Conservation (phyloP, 768 basidiomycete genomes). For the Mycena rebaudengoi region DNA sequence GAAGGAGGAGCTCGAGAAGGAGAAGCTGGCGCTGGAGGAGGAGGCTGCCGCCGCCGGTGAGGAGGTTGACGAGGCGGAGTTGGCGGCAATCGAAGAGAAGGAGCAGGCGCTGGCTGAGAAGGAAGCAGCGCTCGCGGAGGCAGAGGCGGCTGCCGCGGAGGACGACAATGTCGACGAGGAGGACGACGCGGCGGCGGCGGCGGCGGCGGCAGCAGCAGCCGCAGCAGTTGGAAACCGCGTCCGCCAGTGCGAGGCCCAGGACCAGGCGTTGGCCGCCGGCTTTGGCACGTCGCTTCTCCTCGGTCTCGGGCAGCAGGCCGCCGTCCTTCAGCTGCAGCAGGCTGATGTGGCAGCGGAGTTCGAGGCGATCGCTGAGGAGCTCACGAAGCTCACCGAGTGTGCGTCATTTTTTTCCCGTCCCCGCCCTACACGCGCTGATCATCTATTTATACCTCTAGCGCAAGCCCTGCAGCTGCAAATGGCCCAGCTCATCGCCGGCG, state of each 20-base stretch:
- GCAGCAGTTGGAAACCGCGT: slow-evolving; percentile 15
- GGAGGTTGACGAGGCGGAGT: not conserved
- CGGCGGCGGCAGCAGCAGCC: not conserved
- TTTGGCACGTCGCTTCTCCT: slow-evolving; percentile 8
- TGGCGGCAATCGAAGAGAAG: not conserved
- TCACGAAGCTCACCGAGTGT: slow-evolving; percentile 16
- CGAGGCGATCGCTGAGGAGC: slow-evolving; percentile 1
- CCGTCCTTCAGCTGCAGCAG: slow-evolving; percentile 13
- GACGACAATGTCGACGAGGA: not conserved
- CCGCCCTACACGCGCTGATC: not conserved
- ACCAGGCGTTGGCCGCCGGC: slow-evolving; percentile 25
- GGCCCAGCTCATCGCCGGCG: slow-evolving; percentile 21
- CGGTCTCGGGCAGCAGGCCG: slow-evolving; percentile 21
- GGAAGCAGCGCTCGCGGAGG: not conserved
- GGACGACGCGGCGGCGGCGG: not conserved
- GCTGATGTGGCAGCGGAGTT: slow-evolving; percentile 10
- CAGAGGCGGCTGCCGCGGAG: not conserved
- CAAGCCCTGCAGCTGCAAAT: slow-evolving; percentile 23
- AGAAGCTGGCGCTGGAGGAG: not conserved
- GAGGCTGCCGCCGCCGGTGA: not conserved
- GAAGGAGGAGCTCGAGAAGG: not conserved
- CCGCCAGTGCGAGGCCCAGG: slow-evolving; percentile 25
- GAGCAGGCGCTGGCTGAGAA: not conserved
- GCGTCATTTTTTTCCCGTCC: not conserved
- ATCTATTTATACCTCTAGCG: not conserved